phyloP scores from a whole-genome alignment of 805 yeast genomes.

The Yarrowia deformans region DNA sequence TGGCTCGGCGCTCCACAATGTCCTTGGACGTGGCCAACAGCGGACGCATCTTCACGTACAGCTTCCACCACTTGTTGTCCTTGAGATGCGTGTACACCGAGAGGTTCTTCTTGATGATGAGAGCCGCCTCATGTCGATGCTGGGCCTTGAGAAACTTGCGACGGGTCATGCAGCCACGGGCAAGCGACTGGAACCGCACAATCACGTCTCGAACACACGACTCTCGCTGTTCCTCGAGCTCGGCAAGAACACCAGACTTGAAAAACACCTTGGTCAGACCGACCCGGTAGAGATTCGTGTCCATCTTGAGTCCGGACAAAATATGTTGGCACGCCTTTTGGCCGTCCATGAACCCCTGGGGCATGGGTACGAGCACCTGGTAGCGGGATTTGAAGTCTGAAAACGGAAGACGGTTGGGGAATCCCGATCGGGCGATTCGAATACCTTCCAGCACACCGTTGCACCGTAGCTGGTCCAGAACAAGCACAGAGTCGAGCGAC shows the following conservation, averaged over 20 bases:
- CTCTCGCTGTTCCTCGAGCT: constrained; percentile 80
- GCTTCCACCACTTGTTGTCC: constrained; percentile 78
- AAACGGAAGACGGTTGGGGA: constrained; percentile 89
- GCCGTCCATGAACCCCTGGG: constrained; percentile 54
- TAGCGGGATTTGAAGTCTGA: constrained; percentile 80
- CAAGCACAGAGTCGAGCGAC: constrained; percentile 74
- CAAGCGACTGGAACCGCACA: constrained; percentile 66
- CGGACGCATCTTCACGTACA: constrained; percentile 77
- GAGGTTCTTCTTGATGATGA: constrained; percentile 69
- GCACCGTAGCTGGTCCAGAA: constrained; percentile 88
- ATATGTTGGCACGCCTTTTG: constrained; percentile 75
- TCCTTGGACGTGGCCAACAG: constrained; percentile 69
- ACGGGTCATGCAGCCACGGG: constrained; percentile 72
- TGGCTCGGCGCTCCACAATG: constrained; percentile 60
- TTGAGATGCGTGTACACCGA: constrained; percentile 57
- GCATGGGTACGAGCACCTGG: constrained; percentile 64
- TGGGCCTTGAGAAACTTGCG: constrained; percentile 56
- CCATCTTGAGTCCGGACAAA: constrained; percentile 67
- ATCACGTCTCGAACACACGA: constrained; percentile 62
- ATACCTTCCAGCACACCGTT: constrained; percentile 99
- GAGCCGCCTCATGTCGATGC: constrained; percentile 72
- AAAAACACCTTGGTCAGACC: constrained; percentile 79
- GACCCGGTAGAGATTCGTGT: constrained; percentile 64
- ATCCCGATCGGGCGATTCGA: constrained; percentile 95
- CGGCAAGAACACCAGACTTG: constrained; percentile 78